Conservation (phyloP, 495 filamentous ascomycete species). For the Tuber magnatum region DNA sequence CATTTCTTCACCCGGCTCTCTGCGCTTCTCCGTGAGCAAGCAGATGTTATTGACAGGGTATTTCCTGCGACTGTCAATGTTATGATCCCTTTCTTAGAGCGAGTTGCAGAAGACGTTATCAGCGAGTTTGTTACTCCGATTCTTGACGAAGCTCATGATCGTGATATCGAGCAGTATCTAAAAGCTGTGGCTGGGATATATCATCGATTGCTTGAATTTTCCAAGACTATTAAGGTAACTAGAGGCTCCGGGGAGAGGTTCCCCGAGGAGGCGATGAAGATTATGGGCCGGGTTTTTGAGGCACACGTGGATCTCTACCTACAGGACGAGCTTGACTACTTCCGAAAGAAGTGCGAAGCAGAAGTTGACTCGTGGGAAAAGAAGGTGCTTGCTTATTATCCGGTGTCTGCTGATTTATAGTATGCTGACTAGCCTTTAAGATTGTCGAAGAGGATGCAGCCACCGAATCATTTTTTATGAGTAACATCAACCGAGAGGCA, state of each 20-base stretch:
- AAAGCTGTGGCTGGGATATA: constrained; percentile 81
- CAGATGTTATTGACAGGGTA: constrained; percentile 70
- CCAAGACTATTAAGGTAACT: constrained; percentile 56
- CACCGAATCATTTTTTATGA: constrained; percentile 90
- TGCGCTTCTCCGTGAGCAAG: constrained; percentile 72
- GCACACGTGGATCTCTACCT: constrained; percentile 90
- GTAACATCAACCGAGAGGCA: constrained; percentile 83
- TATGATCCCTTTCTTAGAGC: constrained; percentile 68
- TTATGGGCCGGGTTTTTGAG: constrained; percentile 70
- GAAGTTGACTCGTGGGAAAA: constrained; percentile 83
- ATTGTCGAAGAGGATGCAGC: constrained; percentile 73
- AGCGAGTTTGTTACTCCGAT: constrained; percentile 77
- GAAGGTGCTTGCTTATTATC: constrained; percentile 53
- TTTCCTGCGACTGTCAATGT: constrained; percentile 74
- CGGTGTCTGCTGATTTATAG: not conserved
- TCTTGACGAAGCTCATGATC: constrained; percentile 81
- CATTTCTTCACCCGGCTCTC: constrained; percentile 71
- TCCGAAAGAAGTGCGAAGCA: constrained; percentile 63
- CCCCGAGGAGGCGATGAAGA: constrained; percentile 50
- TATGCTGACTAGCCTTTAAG: constrained; percentile 11
- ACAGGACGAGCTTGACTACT: constrained; percentile 82
- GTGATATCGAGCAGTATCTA: constrained; percentile 68
- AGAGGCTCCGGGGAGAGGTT: constrained; percentile 51
- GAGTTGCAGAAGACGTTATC: constrained; percentile 75
- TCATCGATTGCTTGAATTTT: constrained; percentile 71